Evolutionary conservation across 2,329 filamentous ascomycete species (phyloP), one percentile per base, ranked within the genome.

Genomic region (Lasiodiplodia sp.): DNA sequence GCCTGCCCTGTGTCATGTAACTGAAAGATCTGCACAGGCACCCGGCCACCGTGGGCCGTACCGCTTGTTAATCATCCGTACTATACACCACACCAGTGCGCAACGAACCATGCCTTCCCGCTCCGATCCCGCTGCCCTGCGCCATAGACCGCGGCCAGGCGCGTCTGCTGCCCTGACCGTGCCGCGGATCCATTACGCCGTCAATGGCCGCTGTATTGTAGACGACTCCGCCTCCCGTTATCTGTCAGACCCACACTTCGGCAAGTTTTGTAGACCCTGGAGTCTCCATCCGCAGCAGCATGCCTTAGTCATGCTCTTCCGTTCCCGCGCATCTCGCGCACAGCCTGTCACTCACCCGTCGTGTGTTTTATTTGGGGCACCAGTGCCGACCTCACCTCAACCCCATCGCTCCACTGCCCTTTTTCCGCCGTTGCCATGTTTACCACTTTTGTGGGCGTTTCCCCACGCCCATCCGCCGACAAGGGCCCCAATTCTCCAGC

Each of bases 381-480:
- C 10, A 14, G 58, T 7, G 8, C n/a, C 58, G 28, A 38, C 58
- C 23, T 34, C 57, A 49, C 14, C 16, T 14, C 14, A 14, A 14
- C 7, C 47, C 38, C 18, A 2, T 18, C 23, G 6, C 23, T 37
- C 40, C 8, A 21, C 37, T 28, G 11, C 8, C 44, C 1, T 16
- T 8, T 51, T 28, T 8, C 23, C 23, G 16, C 5, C 40, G 2
- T 51, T 28, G 38, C 31, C 16, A 71, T 71, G 70, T 71, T 71
- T 52, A 64, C 70, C 37, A 71, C 70, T 4, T 72, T 72, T 56
- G 57, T 57, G 40, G 53, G 66, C 8, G 34, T 57, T 34, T 56
- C 47, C 21, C 52, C 38, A 3, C 37, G 10, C 34, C n/a, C 34
- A 14, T 56, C 53, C n/a, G 56, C 60, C 4, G n/a, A 52, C n/a